Conservation (phyloP, 2,329 filamentous ascomycete genomes). For the Cercospora sojina region DNA sequence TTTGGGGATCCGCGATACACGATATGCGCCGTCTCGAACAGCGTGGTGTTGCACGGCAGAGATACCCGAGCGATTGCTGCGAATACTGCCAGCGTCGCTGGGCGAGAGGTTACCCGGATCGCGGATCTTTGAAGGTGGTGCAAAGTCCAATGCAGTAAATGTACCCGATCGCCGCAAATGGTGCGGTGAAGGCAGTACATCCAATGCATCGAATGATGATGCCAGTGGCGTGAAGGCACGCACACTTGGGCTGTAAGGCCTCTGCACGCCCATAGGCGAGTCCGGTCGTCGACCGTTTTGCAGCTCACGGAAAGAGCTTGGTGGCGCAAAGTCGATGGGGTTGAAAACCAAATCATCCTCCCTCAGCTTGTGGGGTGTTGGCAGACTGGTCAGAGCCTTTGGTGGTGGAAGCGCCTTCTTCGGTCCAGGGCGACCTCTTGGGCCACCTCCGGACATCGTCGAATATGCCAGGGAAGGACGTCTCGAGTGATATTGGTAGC, state of each 20-base stretch:
- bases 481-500: constrained; percentile 38
- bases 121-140: constrained; percentile 72
- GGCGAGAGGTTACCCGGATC: constrained; percentile 49
- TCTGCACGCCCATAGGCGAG: constrained; percentile 56
- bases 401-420: constrained; percentile 70
- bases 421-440: constrained; percentile 38
- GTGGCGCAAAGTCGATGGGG: constrained; percentile 84
- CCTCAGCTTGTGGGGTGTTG: constrained; percentile 83
- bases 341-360: constrained; percentile 67
- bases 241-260: constrained; percentile 72
- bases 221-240: constrained; percentile 75
- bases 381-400: constrained; percentile 68
- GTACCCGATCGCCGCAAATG: constrained; percentile 72
- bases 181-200: constrained; percentile 83
- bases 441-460: constrained; percentile 33
- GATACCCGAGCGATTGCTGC: constrained; percentile 74
- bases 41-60: constrained; percentile 68
- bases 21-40: constrained; percentile 79
- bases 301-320: constrained; percentile 59
- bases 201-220: constrained; percentile 82
- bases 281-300: constrained; percentile 64
- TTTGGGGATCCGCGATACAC: constrained; percentile 78
- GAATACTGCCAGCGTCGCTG: constrained; percentile 52
- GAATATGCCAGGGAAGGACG: constrained; percentile 38
- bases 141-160: constrained; percentile 78